Evolutionary conservation across 129 eudicot species (phyloP).

Genomic region (Flaveria robusta): DNA sequence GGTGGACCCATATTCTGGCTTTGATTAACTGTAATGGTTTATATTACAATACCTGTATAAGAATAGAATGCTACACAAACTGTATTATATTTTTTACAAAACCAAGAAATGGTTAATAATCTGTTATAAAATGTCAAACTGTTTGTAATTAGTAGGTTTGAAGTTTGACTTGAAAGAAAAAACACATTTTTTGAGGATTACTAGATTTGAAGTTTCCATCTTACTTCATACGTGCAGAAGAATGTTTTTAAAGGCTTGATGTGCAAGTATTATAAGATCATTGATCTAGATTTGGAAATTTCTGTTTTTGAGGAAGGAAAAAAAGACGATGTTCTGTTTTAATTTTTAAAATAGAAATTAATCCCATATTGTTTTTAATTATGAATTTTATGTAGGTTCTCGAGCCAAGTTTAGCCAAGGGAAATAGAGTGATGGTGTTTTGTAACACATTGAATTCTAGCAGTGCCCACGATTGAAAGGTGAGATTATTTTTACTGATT

Average conservation of each 20-base stretch:
- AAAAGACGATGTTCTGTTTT: background rate
- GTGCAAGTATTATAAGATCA: background rate
- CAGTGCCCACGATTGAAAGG: constrained; percentile 97
- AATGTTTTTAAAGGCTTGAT: constrained; percentile 3
- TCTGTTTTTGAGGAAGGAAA: background rate
- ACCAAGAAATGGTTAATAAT: background rate
- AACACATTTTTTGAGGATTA: background rate
- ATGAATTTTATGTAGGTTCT: constrained; percentile 65
- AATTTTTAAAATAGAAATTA: constrained; percentile 1
- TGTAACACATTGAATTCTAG: constrained; percentile 92
- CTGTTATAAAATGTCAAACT: no score
- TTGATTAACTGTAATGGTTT: background rate
- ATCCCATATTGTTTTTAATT: constrained; percentile 9
- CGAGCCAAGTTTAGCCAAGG: constrained; percentile 95
- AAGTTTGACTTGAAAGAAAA: no score
- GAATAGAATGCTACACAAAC: background rate
- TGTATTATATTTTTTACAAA: background rate
- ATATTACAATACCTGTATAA: no score
- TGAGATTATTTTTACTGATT: constrained; percentile 32
- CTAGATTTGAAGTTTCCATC: background rate
- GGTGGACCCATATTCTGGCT: background rate
- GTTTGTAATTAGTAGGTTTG: no score
- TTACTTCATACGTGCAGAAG: background rate
- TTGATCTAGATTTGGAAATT: constrained; percentile 1
- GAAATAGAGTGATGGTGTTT: constrained; percentile 92